Percentiles rank a stretch among this genome's conserved stretches.
Evolutionary conservation across 139 green algal species (phyloP).

Genomic region (Chlorella sp.): DNA sequence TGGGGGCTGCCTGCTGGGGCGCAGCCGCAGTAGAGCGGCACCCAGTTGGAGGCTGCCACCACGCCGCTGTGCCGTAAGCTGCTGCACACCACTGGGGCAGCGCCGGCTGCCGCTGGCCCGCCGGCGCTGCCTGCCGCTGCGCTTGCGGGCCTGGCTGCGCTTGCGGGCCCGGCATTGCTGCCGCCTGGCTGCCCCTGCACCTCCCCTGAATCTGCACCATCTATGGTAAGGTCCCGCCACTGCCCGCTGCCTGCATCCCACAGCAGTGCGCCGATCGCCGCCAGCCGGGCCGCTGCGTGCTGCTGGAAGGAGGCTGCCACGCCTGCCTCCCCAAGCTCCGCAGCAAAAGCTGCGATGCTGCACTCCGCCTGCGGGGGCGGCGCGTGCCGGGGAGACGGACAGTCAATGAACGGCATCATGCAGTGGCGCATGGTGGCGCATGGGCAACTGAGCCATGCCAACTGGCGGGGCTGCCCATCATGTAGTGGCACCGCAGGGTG

Average conservation of each 20-base stretch:
- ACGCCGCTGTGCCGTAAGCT: slow-evolving; percentile 2
- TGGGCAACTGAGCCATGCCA: neutral
- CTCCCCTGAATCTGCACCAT: too few relatives aligned
- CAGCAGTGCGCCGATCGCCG: slow-evolving; percentile 72
- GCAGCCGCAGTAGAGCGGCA: slow-evolving; percentile 82
- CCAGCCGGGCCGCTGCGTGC: slow-evolving; percentile 33
- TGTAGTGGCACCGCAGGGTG: too few relatives aligned
- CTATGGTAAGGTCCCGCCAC: slow-evolving; percentile 79
- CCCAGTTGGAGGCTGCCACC: slow-evolving; percentile 81
- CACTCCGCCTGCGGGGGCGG: slow-evolving; percentile 53
- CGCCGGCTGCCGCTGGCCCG: neutral
- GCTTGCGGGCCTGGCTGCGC: neutral
- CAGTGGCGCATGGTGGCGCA: too few relatives aligned
- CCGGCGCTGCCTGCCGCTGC: slow-evolving; percentile 10
- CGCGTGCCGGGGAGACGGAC: neutral
- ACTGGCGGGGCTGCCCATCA: too few relatives aligned
- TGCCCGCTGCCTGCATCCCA: slow-evolving; percentile 66
- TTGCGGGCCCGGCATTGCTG: too few relatives aligned
- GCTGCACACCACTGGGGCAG: neutral
- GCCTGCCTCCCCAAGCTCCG: slow-evolving; percentile 15
- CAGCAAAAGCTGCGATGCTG: slow-evolving; percentile 55
- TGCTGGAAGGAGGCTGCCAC: slow-evolving; percentile 2
- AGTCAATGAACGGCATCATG: neutral
- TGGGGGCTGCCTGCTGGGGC: slow-evolving; percentile 10
- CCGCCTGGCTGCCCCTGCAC: neutral